Base-by-base conservation (phyloP, 129 eudicot genomes). In the Arctium minus region DNA sequence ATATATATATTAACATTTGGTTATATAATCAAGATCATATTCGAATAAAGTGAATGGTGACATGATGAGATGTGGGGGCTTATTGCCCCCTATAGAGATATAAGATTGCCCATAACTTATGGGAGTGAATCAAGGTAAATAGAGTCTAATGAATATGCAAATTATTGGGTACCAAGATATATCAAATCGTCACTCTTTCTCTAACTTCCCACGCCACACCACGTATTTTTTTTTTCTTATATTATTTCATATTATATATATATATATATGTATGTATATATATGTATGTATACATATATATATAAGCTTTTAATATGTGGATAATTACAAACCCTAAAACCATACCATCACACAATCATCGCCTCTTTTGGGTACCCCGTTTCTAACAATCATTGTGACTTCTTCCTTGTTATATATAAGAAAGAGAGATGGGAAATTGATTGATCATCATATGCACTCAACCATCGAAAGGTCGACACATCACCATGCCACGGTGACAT, bases 91-190 rank as follows among this genome's bases (percentile, higher is more conserved):
- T 60, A 60, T 60, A 60, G 2, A 60, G 68, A 60, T 81, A 29
- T 53, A 76, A 53, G 86, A 83, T 77, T 77, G 78, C 77, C 86
- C 81, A 53, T 83, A 32, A 83, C 86, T 83, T 83, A 83, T 70
- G 86, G 74, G 79, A 68, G 82, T 77, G 73, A 77, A 50, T 83
- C 53, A 83, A 70, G 36, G 82, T 77, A 78, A 77, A 15, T 56
- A 53, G 56, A 44, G 60, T 27, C 9, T 29, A 64, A 56, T 38
- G 38, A 38, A 38, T 70, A 70, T 37, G 56, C 86, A 56, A 77
- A 83, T 83, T 71, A 83, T 83, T 83, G 86, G 46, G 48, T 70
- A 71, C 75, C 37, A 67, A 71, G 30, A 71, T 71, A 50, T 53
- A 53, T 72, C 79, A 77, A 33, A 83, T 83, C 82, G 67, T 77